These are phyloP conservation scores for Colletotrichum sp. DNA, from an alignment of 2,329 filamentous ascomycete genomes.

Conservation along the genomic window DNA sequence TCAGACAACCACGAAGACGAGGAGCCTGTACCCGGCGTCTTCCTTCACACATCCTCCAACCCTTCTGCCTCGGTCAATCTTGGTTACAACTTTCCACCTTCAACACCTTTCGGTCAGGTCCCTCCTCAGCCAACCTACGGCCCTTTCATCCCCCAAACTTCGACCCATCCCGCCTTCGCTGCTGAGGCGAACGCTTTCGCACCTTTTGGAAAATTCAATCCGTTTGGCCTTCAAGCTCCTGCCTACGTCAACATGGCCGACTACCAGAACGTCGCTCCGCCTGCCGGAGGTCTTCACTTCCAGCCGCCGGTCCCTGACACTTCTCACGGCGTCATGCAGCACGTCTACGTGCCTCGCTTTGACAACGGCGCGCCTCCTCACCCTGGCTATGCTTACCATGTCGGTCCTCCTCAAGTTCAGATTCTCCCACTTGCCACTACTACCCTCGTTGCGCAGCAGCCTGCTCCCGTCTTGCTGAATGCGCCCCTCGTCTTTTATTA, in stretches of 20 bases:
- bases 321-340: conserved; percentile 57
- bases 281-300: conserved; percentile 53
- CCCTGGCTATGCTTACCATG: conserved; percentile 28
- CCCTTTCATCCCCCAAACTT: conserved; percentile 22
- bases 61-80: conserved; percentile 14
- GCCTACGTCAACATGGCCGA: conserved; percentile 37
- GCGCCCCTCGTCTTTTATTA: conserved; percentile 26
- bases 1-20: background rate
- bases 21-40: background rate
- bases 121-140: conserved; percentile 14
- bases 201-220: conserved; percentile 15
- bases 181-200: conserved; percentile 5
- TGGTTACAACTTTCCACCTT: background rate
- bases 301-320: conserved; percentile 66
- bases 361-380: conserved; percentile 40
- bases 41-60: conserved; percentile 15
- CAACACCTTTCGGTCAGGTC: background rate
- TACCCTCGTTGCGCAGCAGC: background rate
- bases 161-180: background rate
- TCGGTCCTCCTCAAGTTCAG: conserved; percentile 34
- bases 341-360: conserved; percentile 61
- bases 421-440: conserved; percentile 26
- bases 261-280: conserved; percentile 48
- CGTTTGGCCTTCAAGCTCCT: conserved; percentile 19
- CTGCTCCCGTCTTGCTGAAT: background rate